Conservation (phyloP, 2,329 filamentous ascomycete species). For the Fusarium fujikuroi region DNA sequence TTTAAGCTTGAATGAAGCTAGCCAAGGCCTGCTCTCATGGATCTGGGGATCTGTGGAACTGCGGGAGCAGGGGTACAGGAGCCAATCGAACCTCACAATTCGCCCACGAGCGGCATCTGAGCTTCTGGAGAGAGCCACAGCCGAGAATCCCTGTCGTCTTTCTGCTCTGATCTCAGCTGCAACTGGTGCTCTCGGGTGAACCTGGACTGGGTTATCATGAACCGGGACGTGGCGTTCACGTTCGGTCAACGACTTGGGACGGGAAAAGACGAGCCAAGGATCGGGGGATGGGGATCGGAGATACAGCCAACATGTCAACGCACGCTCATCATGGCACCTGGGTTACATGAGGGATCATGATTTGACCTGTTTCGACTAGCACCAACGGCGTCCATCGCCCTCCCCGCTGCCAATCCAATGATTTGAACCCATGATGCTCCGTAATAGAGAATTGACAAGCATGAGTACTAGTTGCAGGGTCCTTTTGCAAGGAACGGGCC, state of each 20-base stretch:
- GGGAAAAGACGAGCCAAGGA: conserved; percentile 32
- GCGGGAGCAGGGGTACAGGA: conserved; percentile 20
- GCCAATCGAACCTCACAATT: conserved; percentile 32
- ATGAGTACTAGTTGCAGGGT: conserved; percentile 19
- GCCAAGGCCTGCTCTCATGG: conserved; percentile 18
- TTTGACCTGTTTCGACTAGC: conserved; percentile 26
- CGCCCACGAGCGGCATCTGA: conserved; percentile 39
- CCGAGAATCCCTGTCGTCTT: conserved; percentile 13
- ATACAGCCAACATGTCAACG: conserved; percentile 4
- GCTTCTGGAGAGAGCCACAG: conserved; percentile 13
- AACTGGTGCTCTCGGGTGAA: conserved; percentile 1
- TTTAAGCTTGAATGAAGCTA: conserved; percentile 26
- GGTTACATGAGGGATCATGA: conserved; percentile 24
- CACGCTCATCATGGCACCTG: conserved; percentile 31
- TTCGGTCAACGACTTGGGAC: conserved; percentile 42
- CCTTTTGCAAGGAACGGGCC: conserved; percentile 24
- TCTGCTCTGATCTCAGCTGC: conserved; percentile 31
- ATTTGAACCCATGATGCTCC: background rate
- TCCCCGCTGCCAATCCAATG: background rate
- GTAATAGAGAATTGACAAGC: conserved; percentile 14
- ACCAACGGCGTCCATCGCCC: conserved; percentile 7
- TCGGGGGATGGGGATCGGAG: conserved; percentile 27
- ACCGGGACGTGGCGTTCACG: conserved; percentile 7
- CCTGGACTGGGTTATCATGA: conserved; percentile 24
- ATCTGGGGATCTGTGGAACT: conserved; percentile 31